Conservation (phyloP, 345 rosid genomes). For the Gossypium thurberi region DNA sequence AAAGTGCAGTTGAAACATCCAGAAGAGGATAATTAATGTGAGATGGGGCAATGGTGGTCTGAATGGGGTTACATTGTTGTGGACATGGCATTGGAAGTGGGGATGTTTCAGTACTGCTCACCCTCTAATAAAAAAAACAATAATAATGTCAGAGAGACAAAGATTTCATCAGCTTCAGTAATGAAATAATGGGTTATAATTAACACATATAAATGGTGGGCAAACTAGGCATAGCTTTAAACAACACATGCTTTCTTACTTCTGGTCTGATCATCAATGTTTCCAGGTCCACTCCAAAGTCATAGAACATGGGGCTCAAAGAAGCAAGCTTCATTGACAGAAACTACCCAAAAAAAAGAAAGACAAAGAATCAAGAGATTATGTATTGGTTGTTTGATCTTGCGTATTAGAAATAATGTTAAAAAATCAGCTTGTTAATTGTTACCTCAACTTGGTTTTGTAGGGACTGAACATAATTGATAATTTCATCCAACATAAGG, state of each 20-base stretch:
- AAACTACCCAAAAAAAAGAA: conserved; percentile 30
- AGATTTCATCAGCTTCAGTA: conserved; percentile 18
- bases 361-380: not conserved
- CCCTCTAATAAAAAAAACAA: conserved; percentile 23
- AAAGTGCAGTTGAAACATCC: conserved; percentile 23
- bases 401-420: not conserved
- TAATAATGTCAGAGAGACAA: conserved; percentile 28
- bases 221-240: not conserved
- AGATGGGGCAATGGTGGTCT: conserved; percentile 8
- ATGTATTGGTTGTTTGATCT: not conserved
- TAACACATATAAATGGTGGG: not conserved
- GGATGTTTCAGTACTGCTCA: not conserved
- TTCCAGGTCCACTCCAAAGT: conserved; percentile 48
- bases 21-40: conserved; percentile 26
- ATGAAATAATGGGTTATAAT: not conserved
- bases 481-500: conserved; percentile 80
- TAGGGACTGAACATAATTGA: conserved; percentile 66
- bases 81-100: not conserved
- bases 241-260: conserved; percentile 22
- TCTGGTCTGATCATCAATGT: conserved; percentile 43
- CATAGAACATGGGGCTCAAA: conserved; percentile 54
- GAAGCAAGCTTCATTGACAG: conserved; percentile 74
- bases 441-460: conserved; percentile 70
- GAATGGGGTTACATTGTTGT: not conserved
- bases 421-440: not conserved